Base-by-base conservation (phyloP, 108 stramenopile species). In the Nitzschia sp. region DNA sequence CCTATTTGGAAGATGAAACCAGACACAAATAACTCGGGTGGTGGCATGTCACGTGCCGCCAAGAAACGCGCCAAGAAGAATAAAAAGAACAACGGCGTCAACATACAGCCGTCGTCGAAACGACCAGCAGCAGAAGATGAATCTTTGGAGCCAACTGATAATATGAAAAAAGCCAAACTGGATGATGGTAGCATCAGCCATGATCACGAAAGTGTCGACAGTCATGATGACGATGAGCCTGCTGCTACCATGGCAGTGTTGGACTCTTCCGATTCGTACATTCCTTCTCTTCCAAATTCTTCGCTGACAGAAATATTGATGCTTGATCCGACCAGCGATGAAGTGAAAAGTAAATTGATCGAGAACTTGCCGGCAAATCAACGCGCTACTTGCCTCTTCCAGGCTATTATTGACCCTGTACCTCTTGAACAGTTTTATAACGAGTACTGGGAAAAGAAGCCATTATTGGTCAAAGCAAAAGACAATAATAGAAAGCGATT, bases 381-480 rank as follows among this genome's bases (percentile, higher is more conserved):
- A 29, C 78, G 92, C 35, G 92, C 86, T 0, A 53, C 80, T 60
- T 64, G 83, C 31, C 54, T 88, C 1, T 78, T 96, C 1, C 61
- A 85, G 11, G 89, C 89, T 32, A 69, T 94, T 31, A 48, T 96
- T 0, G 63, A 59, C 26, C 89, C 90, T 25, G 77, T 88, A 19
- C 60, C 79, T 3, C 53, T 72, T 2, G 66, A 81, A 27, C 76
- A 88, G 72, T 97, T 96, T 60, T 91, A 93, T 58, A 33, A 71
- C 2, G 63, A 72, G 0, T 89, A 96, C 69, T 96, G 82, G 85
- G 95, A 95, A 58, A 85, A 92, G 62, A 80, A 86, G 66, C 94
- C 97, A n/a, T 66, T 97, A 11, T 47, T 85, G 21, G 80, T 85
- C 0, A 66, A 68, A 31, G 36, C 41, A 3, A 30, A 63, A 22